phyloP scores from a whole-genome alignment of 2,329 filamentous ascomycete species.

The Rugonectria rugulosa region DNA sequence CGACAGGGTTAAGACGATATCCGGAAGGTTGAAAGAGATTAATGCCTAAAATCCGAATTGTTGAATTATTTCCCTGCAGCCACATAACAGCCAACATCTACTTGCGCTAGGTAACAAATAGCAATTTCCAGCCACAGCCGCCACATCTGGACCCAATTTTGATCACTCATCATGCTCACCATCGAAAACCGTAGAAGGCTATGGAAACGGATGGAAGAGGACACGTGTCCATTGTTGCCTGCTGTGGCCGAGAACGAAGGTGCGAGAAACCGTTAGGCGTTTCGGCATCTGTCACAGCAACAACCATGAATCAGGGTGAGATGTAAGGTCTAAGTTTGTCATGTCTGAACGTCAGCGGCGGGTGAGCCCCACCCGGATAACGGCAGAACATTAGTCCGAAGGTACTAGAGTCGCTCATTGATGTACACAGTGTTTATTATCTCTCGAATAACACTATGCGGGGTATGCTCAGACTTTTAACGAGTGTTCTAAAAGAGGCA shows the following conservation, averaged over 20 bases:
- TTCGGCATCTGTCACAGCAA: neutral
- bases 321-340: neutral
- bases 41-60: too few relatives aligned
- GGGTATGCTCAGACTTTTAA: too few relatives aligned
- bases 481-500: neutral
- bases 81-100: too few relatives aligned
- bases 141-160: too few relatives aligned
- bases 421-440: too few relatives aligned
- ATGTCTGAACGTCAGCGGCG: neutral
- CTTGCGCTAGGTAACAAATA: too few relatives aligned
- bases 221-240: neutral
- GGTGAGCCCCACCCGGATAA: neutral
- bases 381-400: neutral
- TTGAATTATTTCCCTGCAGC: too few relatives aligned
- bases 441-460: too few relatives aligned
- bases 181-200: neutral
- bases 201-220: neutral
- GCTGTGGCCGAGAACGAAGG: neutral
- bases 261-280: neutral
- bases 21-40: neutral
- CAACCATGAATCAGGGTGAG: neutral
- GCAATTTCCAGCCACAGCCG: too few relatives aligned
- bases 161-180: neutral
- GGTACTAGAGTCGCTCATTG: too few relatives aligned
- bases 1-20: neutral